These are phyloP conservation scores for Nemophila menziesii DNA, from an alignment of 257 asterid species.

Conservation along the genomic window DNA sequence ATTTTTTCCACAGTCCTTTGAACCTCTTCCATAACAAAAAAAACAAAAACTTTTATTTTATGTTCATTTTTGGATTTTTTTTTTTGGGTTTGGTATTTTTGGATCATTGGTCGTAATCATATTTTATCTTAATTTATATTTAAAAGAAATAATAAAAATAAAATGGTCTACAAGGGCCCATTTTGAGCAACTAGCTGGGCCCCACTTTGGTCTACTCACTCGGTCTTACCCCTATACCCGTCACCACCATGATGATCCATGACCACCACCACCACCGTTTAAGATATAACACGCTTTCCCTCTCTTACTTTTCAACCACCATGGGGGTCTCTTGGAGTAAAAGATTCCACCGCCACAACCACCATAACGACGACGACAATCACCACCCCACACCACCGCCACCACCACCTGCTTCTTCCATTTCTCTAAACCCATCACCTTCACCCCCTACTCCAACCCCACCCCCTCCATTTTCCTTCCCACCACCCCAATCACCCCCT, in stretches of 20 bases:
- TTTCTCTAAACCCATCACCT: constrained; percentile 12
- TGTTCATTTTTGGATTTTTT: too few species aligned
- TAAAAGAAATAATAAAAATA: too few species aligned
- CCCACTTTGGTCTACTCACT: not conserved
- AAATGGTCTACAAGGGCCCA: too few species aligned
- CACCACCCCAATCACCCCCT: constrained; percentile 10
- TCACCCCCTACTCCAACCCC: constrained; percentile 12
- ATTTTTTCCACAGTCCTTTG: too few species aligned
- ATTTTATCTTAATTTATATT: too few species aligned
- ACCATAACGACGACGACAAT: constrained; percentile 3
- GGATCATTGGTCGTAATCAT: too few species aligned
- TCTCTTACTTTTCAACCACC: not conserved
- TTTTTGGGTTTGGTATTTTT: too few species aligned
- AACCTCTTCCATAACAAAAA: too few species aligned
- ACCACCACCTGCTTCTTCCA: constrained; percentile 14
- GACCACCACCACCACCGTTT: too few species aligned
- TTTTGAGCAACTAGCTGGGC: not conserved
- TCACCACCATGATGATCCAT: too few species aligned
- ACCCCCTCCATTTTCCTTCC: constrained; percentile 6
- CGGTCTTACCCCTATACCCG: not conserved
- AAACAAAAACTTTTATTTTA: too few species aligned
- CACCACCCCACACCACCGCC: constrained; percentile 13
- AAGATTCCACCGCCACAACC: constrained; percentile 30
- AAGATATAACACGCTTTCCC: not conserved
- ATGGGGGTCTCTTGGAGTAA: constrained; percentile 64